Evolutionary conservation across 2,329 filamentous ascomycete genomes (phyloP), one percentile per base, ranked within the genome.

Genomic region (Elsinoe arachidis): DNA sequence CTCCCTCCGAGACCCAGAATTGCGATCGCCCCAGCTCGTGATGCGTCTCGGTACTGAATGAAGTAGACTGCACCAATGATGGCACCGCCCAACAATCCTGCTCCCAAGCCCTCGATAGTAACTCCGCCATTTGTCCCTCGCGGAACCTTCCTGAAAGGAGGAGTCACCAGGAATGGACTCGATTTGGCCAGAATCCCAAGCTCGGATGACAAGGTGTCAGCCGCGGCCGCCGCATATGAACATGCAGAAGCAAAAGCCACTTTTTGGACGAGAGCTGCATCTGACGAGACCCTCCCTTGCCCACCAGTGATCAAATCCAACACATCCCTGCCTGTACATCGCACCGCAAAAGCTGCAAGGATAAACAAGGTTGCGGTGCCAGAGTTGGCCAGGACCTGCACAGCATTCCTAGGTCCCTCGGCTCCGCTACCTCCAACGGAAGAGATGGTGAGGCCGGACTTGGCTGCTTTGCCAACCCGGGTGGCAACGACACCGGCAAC

Each of bases 121-220:
- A 99, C 88, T 14, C 92, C 93, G 33, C 93, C 93, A 68, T 99
- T 99, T 41, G 93, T 97, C 52, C 93, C 93, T 1, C 82, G 86
- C 0, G 93, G 91, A 0, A 97, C 93, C 62, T 82, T 80, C 59
- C 87, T 85, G 66, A 93, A 79, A 14, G 80, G 83, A 12, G 88
- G 91, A 3, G 90, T 96, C 68, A 99, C 92, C 37, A 99, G 81
- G 35, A 91, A 84, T 7, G 93, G 93, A 44, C 82, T 76, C 21
- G 80, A 80, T 59, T 79, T 82, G 5, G 91, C 87, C 11, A 99
- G 78, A 58, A 99, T 99, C 12, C 93, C 93, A 17, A 99, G 83
- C 74, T 99, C 93, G 10, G 90, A 96, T 58, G 88, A 91, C 70
- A 96, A 93, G 0, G 93, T 99, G 70, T 99, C 93, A 52, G 92